Percentiles rank a stretch among this genome's conserved stretches.
phyloP scores from a whole-genome alignment of 2,329 filamentous ascomycete genomes.

The Sordariomycetes sp. region DNA sequence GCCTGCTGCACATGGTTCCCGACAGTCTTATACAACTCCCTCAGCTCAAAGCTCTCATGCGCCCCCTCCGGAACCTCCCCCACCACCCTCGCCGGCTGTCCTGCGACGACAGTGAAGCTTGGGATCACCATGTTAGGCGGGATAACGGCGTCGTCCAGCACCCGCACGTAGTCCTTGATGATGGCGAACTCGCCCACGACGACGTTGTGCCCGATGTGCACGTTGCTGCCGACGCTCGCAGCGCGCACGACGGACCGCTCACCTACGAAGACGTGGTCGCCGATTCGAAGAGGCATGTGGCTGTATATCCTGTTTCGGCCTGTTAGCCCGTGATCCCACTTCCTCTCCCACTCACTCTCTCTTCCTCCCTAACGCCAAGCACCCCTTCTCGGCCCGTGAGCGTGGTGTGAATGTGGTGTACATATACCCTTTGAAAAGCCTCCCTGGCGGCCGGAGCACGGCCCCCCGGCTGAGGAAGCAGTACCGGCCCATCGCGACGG shows the following conservation, averaged over 20 bases:
- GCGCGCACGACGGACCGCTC: slow-evolving; percentile 65
- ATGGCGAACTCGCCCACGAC: slow-evolving; percentile 79
- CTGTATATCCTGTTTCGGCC: slow-evolving; percentile 39
- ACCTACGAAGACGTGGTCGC: slow-evolving; percentile 88
- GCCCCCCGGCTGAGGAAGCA: slow-evolving; percentile 74
- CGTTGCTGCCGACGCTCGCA: slow-evolving; percentile 70
- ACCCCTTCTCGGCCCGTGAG: background rate
- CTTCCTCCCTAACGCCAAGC: too few species aligned
- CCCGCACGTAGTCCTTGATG: slow-evolving; percentile 83
- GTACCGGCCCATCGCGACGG: slow-evolving; percentile 83
- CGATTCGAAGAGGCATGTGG: slow-evolving; percentile 83
- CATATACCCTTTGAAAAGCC: slow-evolving; percentile 58
- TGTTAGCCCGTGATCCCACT: background rate
- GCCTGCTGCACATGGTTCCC: slow-evolving; percentile 33
- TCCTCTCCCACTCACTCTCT: too few species aligned
- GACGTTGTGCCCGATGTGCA: slow-evolving; percentile 67
- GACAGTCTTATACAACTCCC: slow-evolving; percentile 50
- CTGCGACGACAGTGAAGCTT: slow-evolving; percentile 83
- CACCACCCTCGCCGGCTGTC: slow-evolving; percentile 64
- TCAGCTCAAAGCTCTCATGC: slow-evolving; percentile 48
- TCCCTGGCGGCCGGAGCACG: slow-evolving; percentile 69
- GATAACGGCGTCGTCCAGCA: slow-evolving; percentile 74
- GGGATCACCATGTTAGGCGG: slow-evolving; percentile 85
- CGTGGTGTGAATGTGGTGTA: background rate
- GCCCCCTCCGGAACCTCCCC: slow-evolving; percentile 68